A percentile compares a stretch with the other conserved stretches of the same genome.
phyloP scores from a whole-genome alignment of 169 alveolate genomes.

The Cytauxzoon felis region DNA sequence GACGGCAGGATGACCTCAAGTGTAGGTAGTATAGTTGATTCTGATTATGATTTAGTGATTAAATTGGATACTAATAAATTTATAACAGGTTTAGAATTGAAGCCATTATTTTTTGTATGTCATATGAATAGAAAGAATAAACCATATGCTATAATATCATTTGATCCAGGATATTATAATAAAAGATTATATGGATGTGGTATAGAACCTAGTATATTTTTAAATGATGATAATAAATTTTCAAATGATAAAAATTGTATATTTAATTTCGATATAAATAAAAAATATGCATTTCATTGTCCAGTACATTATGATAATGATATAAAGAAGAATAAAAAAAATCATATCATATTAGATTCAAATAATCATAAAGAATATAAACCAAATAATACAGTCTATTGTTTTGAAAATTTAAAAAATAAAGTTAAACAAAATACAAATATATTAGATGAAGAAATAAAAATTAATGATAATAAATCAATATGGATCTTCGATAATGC shows the following conservation, averaged over 20 bases:
- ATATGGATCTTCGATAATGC: no score
- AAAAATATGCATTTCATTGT: constrained; percentile 27
- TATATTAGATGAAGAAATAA: no score
- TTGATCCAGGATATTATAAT: constrained; percentile 20
- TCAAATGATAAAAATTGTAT: not conserved
- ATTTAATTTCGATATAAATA: constrained; percentile 1
- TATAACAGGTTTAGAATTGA: constrained; percentile 9
- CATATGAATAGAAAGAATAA: not conserved
- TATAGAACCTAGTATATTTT: constrained; percentile 24
- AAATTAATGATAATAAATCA: no score
- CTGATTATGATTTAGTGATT: constrained; percentile 23
- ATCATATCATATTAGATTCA: constrained; percentile 35
- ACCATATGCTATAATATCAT: constrained; percentile 6
- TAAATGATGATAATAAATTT: constrained; percentile 3
- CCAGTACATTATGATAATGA: constrained; percentile 13
- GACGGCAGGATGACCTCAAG: no score
- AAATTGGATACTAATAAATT: not conserved
- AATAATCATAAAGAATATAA: not conserved
- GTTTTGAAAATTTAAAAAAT: not conserved
- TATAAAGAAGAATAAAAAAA: not conserved
- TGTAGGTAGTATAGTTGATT: constrained; percentile 30
- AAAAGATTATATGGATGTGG: constrained; percentile 37
- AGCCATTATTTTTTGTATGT: constrained; percentile 43
- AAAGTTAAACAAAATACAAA: no score
- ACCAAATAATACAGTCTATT: not conserved